Conservation (phyloP, 768 basidiomycete genomes). For the Psilocybe tampanensis region DNA sequence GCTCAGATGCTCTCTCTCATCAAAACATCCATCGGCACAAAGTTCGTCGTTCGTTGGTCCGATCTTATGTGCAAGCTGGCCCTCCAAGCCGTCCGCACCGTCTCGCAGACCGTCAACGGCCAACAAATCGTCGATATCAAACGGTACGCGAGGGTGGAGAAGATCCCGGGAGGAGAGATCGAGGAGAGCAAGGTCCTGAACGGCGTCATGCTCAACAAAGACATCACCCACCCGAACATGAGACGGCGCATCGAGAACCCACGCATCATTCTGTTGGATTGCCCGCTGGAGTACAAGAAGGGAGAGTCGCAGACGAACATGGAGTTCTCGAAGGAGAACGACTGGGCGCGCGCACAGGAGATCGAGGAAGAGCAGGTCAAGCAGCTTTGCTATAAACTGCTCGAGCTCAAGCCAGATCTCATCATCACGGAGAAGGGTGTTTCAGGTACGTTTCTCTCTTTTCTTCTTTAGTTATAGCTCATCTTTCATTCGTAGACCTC, state of each 20-base stretch:
- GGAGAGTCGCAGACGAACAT: conserved; percentile 98
- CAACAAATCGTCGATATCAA: conserved; percentile 96
- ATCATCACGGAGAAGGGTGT: conserved; percentile 98
- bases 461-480: not conserved
- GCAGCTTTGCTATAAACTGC: conserved; percentile 75
- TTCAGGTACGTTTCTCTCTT: conserved; percentile 65
- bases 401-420: conserved; percentile 94
- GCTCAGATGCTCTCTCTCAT: conserved; percentile 94
- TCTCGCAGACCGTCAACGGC: conserved; percentile 74
- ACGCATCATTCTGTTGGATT: conserved; percentile 87
- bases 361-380: conserved; percentile 99
- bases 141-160: conserved; percentile 96
- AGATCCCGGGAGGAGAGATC: conserved; percentile 96
- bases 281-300: conserved; percentile 98
- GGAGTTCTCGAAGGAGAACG: conserved; percentile 92
- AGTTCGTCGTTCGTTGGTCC: conserved; percentile 95
- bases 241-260: conserved; percentile 88
- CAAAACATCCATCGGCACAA: conserved; percentile 98
- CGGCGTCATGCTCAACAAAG: conserved; percentile 98
- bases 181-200: conserved; percentile 86
- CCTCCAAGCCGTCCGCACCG: conserved; percentile 87
- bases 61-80: conserved; percentile 98
- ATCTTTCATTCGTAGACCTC: conserved; percentile 56
- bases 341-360: conserved; percentile 90
- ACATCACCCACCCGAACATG: conserved; percentile 98